Conservation (phyloP, 345 rosid genomes). For the Streptanthus diversifolius region DNA sequence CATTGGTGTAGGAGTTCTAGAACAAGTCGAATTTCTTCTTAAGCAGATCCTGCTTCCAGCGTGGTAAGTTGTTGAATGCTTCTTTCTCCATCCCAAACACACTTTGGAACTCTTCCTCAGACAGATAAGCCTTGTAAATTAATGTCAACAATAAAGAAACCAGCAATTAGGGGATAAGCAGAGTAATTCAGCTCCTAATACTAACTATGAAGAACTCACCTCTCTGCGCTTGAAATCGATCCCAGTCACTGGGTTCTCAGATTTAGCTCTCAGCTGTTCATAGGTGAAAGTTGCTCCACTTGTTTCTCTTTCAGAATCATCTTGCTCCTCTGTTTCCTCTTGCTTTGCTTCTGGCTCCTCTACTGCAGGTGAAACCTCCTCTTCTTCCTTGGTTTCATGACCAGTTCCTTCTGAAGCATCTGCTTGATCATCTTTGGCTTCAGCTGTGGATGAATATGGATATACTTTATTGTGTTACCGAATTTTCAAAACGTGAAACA, state of each 20-base stretch:
- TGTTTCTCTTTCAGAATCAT: slow-evolving; percentile 33
- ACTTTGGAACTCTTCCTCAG: slow-evolving; percentile 72
- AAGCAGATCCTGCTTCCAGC: slow-evolving; percentile 95
- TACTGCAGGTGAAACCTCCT: slow-evolving; percentile 35
- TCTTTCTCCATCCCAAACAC: slow-evolving; percentile 74
- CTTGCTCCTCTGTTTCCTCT: slow-evolving; percentile 32
- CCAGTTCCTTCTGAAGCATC: slow-evolving; percentile 39
- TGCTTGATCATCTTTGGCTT: slow-evolving; percentile 43
- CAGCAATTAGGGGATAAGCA: background rate
- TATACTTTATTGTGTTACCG: background rate
- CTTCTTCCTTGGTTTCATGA: slow-evolving; percentile 47
- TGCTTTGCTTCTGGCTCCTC: slow-evolving; percentile 36
- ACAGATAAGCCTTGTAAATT: slow-evolving; percentile 65
- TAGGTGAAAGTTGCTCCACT: slow-evolving; percentile 59
- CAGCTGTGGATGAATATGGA: slow-evolving; percentile 33
- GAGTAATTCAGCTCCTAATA: slow-evolving; percentile 1
- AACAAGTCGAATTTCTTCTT: slow-evolving; percentile 85
- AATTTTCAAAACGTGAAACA: background rate
- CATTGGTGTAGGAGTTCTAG: slow-evolving; percentile 35
- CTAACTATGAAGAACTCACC: slow-evolving; percentile 45
- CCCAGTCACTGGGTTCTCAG: slow-evolving; percentile 83
- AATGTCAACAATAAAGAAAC: background rate
- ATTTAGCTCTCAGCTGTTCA: slow-evolving; percentile 77
- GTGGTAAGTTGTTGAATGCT: slow-evolving; percentile 74
- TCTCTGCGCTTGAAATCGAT: slow-evolving; percentile 92